Base-by-base conservation (phyloP, 805 yeast genomes). In the Suhomyces prunicola region DNA sequence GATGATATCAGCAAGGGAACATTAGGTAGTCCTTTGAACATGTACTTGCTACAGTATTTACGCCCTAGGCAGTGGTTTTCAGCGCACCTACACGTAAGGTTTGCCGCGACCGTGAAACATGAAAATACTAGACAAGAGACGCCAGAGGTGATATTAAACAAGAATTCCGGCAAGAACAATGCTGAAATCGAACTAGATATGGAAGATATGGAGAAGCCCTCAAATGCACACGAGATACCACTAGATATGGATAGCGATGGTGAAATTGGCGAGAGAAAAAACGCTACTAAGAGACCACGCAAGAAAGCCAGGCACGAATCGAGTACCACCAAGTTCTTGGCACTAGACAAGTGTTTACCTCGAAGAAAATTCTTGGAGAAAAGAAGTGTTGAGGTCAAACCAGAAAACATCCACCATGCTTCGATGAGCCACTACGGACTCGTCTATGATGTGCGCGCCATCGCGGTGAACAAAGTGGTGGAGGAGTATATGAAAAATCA, bases 271-370 rank as follows among this genome's bases (percentile, higher is more conserved):
- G 15, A 4, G 17, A 33, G 36, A 33, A 33, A n/a, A 33, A 33
- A 33, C 17, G n/a, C 24, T 27, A 29, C 13, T 33, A 2, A 36
- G 54, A 36, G 48, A 39, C 41, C 33, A 8, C 29, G 36, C 12
- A 33, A 33, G 17, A 33, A 33, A 33, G 36, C 36, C 4, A 33
- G 9, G n/a, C 17, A 33, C 6, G 33, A 29, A 29, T 29, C 33
- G 36, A 33, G 17, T 5, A n/a, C 36, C 3, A 83, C 87, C 2
- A 61, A 68, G 12, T 93, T 91, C 60, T 67, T 89, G 29, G 94
- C 98, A 0, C 74, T 93, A 26, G 97, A 92, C 65, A 93, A 93
- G 67, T 90, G 96, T 60, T 71, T 88, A 1, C 90, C 90, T 1
- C 70, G 77, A 15, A 72, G 96, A 22, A 62, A 72, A 23, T 89